Evolutionary conservation across 768 basidiomycete genomes (phyloP).

Genomic region (Gyrodon lividus): DNA sequence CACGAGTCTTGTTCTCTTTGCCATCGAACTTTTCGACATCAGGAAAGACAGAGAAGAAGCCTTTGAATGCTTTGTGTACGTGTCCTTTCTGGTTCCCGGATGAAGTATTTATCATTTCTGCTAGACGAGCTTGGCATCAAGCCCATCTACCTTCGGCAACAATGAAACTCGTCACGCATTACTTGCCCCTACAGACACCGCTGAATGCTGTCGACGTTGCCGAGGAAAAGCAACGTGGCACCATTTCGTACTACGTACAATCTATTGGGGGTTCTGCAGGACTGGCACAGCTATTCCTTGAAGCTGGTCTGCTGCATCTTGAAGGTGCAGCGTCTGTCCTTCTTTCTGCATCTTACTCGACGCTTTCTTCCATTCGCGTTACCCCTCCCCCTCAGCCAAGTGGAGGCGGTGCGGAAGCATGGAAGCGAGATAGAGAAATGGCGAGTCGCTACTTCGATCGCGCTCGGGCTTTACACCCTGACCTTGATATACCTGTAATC

Average conservation of each 20-base stretch:
- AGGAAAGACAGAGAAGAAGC: constrained; percentile 73
- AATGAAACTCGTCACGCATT: constrained; percentile 74
- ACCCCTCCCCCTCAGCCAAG: constrained; percentile 50
- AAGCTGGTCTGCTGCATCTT: constrained; percentile 77
- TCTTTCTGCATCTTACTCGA: constrained; percentile 71
- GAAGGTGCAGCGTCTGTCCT: constrained; percentile 76
- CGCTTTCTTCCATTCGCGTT: constrained; percentile 74
- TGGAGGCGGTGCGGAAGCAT: constrained; percentile 64
- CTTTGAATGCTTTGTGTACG: constrained; percentile 79
- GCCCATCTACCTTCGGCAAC: constrained; percentile 72
- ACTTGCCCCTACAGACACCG: constrained; percentile 57
- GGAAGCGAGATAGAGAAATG: constrained; percentile 71
- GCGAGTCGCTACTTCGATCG: constrained; percentile 73
- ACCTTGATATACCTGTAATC: constrained; percentile 67
- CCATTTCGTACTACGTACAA: constrained; percentile 58
- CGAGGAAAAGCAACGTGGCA: constrained; percentile 48
- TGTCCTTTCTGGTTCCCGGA: constrained; percentile 8
- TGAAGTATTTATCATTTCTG: constrained; percentile 1
- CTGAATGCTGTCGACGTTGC: constrained; percentile 33
- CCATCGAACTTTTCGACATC: constrained; percentile 71
- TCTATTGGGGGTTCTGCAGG: constrained; percentile 66
- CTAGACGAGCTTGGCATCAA: constrained; percentile 80
- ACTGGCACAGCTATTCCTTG: constrained; percentile 72
- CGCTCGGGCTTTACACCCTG: constrained; percentile 57
- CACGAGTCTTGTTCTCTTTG: constrained; percentile 73